Evolutionary conservation across 2,329 filamentous ascomycete species (phyloP), one percentile per base, ranked within the genome.

Genomic region (Phyllosticta citriasiana): DNA sequence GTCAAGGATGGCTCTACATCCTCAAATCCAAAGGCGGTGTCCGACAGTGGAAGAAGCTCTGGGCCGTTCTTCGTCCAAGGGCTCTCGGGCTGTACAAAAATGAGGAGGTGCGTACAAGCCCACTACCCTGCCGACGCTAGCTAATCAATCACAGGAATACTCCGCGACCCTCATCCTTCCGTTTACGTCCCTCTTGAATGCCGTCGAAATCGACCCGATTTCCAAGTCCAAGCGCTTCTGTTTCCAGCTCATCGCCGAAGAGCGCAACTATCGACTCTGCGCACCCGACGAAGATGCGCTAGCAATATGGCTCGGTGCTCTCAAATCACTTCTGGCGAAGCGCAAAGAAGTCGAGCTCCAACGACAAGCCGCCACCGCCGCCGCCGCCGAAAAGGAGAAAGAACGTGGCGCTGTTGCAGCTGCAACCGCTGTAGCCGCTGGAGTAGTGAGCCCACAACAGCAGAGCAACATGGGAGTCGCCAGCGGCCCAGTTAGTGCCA

Each of bases 11-110:
- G 81, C 83, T 97, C 33, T 88, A 89, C 73, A 85, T 91, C 64
- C 82, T 97, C 61, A 91, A 89, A 68, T 89, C 87, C 64, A 92
- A 91, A 69, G 82, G 87, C 24, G 91, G 91, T 8, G 84, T 99
- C 60, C 86, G 88, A 55, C 89, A 96, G 69, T 99, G 94, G 94
- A 97, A 96, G 79, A 88, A 91, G 67, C 82, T 91, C 63, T 97
- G 94, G 94, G 88, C 88, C 12, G 94, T 97, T 0, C 81, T 99
- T 57, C 88, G 94, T 33, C 88, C 90, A 1, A 86, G 88, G 57
- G 91, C 89, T 65, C 79, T 99, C 33, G 88, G 91, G 16, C 82
- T 97, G 26, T 99, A 99, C 80, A 97, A 97, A 74, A 88, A 95
- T 70, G 89, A 95, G 61, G 79, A 84, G n/a, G 60, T 62, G 67